These are phyloP conservation scores for Marasmius fiardii DNA, from an alignment of 1,284 basidiomycete species.

Conservation along the genomic window DNA sequence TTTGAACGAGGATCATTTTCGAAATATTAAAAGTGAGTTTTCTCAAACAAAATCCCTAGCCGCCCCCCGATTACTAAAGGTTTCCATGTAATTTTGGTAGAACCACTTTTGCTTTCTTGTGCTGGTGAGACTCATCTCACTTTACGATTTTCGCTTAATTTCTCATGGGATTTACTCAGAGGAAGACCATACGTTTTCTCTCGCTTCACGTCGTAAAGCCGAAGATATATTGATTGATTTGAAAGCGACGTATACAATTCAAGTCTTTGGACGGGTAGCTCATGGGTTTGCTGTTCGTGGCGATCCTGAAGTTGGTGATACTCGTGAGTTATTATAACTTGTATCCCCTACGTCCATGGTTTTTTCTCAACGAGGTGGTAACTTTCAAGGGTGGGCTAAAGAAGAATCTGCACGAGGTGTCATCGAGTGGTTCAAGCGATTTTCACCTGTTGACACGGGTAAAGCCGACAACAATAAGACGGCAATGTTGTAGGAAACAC, in stretches of 20 bases:
- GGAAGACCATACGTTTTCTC: slow-evolving; percentile 40
- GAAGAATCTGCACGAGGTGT: slow-evolving; percentile 51
- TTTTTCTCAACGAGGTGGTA: not conserved
- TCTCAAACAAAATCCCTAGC: not conserved
- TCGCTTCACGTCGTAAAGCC: slow-evolving; percentile 39
- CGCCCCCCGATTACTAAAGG: not conserved
- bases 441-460: slow-evolving; percentile 19
- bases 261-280: slow-evolving; percentile 45
- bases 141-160: not conserved
- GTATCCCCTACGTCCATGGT: no score
- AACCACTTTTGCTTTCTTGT: slow-evolving; percentile 49
- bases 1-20: slow-evolving; percentile 45
- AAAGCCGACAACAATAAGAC: not conserved
- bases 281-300: slow-evolving; percentile 45
- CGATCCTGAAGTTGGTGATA: slow-evolving; percentile 32
- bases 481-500: not conserved
- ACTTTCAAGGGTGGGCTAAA: slow-evolving; percentile 49
- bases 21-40: slow-evolving; percentile 41
- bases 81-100: slow-evolving; percentile 29
- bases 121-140: slow-evolving; percentile 34
- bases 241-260: slow-evolving; percentile 42
- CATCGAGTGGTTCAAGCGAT: slow-evolving; percentile 43
- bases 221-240: slow-evolving; percentile 41
- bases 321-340: slow-evolving; percentile 40
- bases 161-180: slow-evolving; percentile 26